A percentile compares a stretch with the other conserved stretches of the same genome.
Evolutionary conservation across 2,329 filamentous ascomycete species (phyloP).

Genomic region (Fonsecaea nubica): DNA sequence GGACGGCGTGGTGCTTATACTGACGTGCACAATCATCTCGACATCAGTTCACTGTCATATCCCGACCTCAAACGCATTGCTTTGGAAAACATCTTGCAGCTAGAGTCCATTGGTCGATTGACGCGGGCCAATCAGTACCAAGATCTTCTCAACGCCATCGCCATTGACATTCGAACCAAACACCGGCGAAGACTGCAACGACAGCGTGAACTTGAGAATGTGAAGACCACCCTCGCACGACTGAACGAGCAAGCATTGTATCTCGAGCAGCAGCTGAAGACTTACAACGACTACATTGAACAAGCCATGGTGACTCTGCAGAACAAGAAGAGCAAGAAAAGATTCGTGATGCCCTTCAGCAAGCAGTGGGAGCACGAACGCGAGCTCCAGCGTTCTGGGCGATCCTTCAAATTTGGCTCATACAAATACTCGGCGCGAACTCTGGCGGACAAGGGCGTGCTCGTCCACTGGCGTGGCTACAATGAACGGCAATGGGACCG

Average conservation of each 20-base stretch:
- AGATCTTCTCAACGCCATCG: conserved; percentile 96
- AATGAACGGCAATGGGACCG: conserved; percentile 84
- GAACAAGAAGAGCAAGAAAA: conserved; percentile 94
- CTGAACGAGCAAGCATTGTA: conserved; percentile 75
- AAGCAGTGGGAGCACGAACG: conserved; percentile 99
- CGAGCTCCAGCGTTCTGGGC: conserved; percentile 88
- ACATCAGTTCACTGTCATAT: conserved; percentile 88
- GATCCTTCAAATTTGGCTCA: conserved; percentile 94
- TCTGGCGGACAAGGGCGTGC: conserved; percentile 88
- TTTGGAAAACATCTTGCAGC: conserved; percentile 87
- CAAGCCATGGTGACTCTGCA: conserved; percentile 97
- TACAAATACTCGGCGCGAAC: conserved; percentile 95
- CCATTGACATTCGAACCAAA: conserved; percentile 95
- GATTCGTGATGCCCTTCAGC: conserved; percentile 93
- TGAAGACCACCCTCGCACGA: conserved; percentile 55
- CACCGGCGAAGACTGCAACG: conserved; percentile 90
- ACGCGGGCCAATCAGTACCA: conserved; percentile 89
- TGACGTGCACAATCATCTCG: conserved; percentile 80
- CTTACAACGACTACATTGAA: conserved; percentile 99
- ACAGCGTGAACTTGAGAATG: conserved; percentile 80
- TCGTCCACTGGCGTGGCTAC: conserved; percentile 89
- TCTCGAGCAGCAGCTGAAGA: conserved; percentile 93
- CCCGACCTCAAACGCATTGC: conserved; percentile 90
- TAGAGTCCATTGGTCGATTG: conserved; percentile 87
- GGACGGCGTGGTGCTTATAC: conserved; percentile 84